Percentiles rank a stretch among this genome's conserved stretches.
phyloP scores from a whole-genome alignment of 2,329 filamentous ascomycete species.

The Penicillium sp. region DNA sequence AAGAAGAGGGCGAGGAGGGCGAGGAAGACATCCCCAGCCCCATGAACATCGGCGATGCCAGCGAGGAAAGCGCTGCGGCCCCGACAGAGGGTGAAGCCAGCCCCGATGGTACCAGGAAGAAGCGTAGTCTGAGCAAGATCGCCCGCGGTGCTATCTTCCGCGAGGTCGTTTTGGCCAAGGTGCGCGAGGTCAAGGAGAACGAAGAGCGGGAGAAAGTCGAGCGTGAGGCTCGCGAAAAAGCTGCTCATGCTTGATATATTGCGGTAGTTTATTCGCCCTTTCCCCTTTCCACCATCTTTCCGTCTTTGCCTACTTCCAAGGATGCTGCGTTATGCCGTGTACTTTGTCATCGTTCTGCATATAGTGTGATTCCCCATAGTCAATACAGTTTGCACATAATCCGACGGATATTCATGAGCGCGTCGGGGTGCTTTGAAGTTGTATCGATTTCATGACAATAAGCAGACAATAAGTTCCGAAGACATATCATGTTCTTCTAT shows the following conservation, averaged over 20 bases:
- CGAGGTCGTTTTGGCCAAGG: constrained; percentile 91
- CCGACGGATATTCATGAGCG: not conserved
- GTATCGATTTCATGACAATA: not conserved
- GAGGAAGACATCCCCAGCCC: constrained; percentile 65
- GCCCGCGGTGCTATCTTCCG: constrained; percentile 78
- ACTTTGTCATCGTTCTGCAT: constrained; percentile 24
- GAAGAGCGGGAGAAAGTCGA: constrained; percentile 70
- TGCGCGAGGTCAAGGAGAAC: constrained; percentile 84
- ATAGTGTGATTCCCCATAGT: constrained; percentile 35
- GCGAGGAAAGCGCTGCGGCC: constrained; percentile 26
- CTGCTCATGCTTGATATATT: constrained; percentile 20
- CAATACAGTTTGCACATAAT: constrained; percentile 15
- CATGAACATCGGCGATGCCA: constrained; percentile 60
- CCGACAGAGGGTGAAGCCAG: constrained; percentile 20
- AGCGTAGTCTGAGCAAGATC: constrained; percentile 54
- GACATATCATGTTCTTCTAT: too few species aligned
- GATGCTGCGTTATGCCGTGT: constrained; percentile 13
- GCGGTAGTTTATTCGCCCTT: not conserved
- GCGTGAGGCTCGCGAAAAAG: constrained; percentile 53
- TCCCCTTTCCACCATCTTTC: not conserved
- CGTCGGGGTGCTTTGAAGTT: not conserved
- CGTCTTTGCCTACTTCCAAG: constrained; percentile 1
- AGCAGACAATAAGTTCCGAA: not conserved
- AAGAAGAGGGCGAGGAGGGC: constrained; percentile 66
- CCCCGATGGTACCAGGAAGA: constrained; percentile 39